These are phyloP conservation scores for Nepenthes gracilis DNA, from an alignment of 148 eudicot species.

Conservation along the genomic window DNA sequence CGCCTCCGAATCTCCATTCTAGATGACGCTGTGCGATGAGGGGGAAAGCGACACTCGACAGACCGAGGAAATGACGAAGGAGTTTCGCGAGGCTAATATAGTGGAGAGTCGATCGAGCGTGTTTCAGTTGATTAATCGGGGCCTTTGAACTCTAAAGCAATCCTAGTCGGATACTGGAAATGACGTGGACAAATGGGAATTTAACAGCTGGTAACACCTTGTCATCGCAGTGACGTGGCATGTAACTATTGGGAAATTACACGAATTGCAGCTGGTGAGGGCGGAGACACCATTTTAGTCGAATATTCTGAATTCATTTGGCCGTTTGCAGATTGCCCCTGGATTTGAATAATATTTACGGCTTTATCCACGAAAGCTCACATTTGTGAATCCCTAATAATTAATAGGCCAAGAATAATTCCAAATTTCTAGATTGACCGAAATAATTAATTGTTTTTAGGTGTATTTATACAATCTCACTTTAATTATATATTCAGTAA, in stretches of 20 bases:
- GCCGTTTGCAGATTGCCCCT: too few relatives aligned
- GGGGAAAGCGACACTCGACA: not conserved
- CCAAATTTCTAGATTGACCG: too few relatives aligned
- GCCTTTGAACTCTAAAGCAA: not conserved
- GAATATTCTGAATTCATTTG: too few relatives aligned
- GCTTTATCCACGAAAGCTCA: too few relatives aligned
- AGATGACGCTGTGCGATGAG: not conserved
- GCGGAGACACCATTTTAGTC: too few relatives aligned
- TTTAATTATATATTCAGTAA: too few relatives aligned
- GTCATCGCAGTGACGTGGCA: slow-evolving; percentile 38
- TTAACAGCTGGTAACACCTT: slow-evolving; percentile 13
- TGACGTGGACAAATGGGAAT: slow-evolving; percentile 20
- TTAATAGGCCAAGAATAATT: too few relatives aligned
- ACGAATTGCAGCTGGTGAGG: slow-evolving; percentile 1
- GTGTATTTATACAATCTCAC: too few relatives aligned
- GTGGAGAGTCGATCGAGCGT: not conserved
- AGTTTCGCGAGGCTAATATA: slow-evolving; percentile 9
- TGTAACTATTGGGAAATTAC: slow-evolving; percentile 19
- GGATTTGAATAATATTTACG: too few relatives aligned
- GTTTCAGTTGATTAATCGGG: not conserved
- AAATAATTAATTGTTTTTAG: too few relatives aligned
- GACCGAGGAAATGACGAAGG: not conserved
- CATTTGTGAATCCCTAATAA: too few relatives aligned
- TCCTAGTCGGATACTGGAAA: slow-evolving; percentile 4
- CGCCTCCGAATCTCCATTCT: slow-evolving; percentile 9